phyloP scores from a whole-genome alignment of 495 filamentous ascomycete species.

The Corynascus novoguineensis region DNA sequence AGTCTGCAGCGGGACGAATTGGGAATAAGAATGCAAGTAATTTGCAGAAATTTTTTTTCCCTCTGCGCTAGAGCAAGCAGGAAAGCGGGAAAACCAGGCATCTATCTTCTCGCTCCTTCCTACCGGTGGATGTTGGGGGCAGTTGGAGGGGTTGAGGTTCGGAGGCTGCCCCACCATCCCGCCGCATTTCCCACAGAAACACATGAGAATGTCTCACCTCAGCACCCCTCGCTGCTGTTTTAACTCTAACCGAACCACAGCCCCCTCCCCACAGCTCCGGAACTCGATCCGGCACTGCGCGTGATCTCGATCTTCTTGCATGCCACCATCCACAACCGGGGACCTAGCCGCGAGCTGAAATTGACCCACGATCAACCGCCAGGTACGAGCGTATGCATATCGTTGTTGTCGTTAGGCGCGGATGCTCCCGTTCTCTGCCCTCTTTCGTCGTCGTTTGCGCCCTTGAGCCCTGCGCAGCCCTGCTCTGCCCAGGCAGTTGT shows the following conservation, averaged over 20 bases:
- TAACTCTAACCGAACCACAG: slow-evolving; percentile 22
- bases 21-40: not conserved
- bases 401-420: too few species aligned
- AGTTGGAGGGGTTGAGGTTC: not conserved
- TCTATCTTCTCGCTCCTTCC: not conserved
- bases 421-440: not conserved
- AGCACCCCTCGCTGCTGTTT: not conserved
- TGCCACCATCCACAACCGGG: not conserved
- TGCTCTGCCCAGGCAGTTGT: not conserved
- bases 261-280: slow-evolving; percentile 8
- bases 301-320: too few species aligned
- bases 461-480: not conserved
- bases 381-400: too few species aligned
- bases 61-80: not conserved
- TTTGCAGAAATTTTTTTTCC: slow-evolving; percentile 1
- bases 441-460: not conserved
- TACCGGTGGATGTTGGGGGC: not conserved
- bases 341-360: too few species aligned
- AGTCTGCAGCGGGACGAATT: not conserved
- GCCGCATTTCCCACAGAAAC: too few species aligned
- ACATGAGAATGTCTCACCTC: not conserved
- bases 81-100: too few species aligned
- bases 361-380: too few species aligned
- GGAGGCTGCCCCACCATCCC: not conserved
- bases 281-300: not conserved